Evolutionary conservation across 495 filamentous ascomycete species (phyloP).

Genomic region (Chaetomium fimeti): DNA sequence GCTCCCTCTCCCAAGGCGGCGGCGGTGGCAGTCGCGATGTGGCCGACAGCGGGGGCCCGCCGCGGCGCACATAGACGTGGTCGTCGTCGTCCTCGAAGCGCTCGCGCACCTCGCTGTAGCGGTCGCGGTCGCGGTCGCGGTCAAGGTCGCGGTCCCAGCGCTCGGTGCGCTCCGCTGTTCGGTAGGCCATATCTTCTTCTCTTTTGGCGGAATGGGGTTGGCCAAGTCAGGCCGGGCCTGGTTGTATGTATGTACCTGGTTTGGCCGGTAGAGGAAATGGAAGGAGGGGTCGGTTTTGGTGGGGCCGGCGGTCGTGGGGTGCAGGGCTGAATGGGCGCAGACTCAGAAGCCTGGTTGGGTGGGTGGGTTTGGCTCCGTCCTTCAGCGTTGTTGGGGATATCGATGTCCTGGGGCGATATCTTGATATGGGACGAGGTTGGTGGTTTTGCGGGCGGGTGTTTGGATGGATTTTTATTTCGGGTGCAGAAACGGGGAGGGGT

Average conservation of each 20-base stretch:
- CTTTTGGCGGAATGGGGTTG: not conserved
- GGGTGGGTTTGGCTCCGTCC: too few relatives aligned
- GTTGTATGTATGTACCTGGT: not conserved
- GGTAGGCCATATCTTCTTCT: slow-evolving; percentile 32
- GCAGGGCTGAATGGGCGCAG: too few relatives aligned
- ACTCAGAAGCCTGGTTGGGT: too few relatives aligned
- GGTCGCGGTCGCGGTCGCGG: slow-evolving; percentile 23
- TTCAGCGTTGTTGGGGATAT: too few relatives aligned
- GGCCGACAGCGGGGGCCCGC: slow-evolving; percentile 13
- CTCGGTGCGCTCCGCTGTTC: slow-evolving; percentile 36
- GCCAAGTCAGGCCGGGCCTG: not conserved
- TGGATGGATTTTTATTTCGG: not conserved
- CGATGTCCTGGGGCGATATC: not conserved
- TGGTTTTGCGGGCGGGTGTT: slow-evolving; percentile 5
- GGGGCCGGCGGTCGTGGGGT: too few relatives aligned
- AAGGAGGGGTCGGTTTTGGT: too few relatives aligned
- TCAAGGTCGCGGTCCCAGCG: slow-evolving; percentile 46
- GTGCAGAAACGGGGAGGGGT: slow-evolving; percentile 8
- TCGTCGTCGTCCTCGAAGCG: slow-evolving; percentile 36
- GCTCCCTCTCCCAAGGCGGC: slow-evolving; percentile 12
- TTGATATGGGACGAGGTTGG: slow-evolving; percentile 1
- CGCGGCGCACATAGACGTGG: slow-evolving; percentile 29
- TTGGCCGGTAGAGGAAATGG: too few relatives aligned
- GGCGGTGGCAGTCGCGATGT: slow-evolving; percentile 20
- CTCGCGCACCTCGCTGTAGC: slow-evolving; percentile 38